These are phyloP conservation scores for Leccinum subtestaceum DNA, from an alignment of 768 basidiomycete species.

Conservation along the genomic window DNA sequence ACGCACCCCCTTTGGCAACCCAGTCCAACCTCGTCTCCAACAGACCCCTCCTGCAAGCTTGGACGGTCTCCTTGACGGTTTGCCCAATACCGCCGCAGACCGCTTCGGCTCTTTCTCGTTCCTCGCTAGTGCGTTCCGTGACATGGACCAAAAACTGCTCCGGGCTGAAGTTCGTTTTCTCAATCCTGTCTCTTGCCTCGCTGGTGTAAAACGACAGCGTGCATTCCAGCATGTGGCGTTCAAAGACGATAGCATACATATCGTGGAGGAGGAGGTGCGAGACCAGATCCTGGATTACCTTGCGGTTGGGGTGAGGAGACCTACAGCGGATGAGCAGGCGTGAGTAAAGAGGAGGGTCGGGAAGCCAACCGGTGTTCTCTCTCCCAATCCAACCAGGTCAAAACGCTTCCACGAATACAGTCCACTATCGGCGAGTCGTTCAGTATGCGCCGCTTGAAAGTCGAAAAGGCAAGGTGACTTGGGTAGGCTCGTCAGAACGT, in stretches of 20 bases:
- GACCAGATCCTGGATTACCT: slow-evolving; percentile 49
- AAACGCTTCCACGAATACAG: slow-evolving; percentile 44
- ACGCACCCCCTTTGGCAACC: slow-evolving; percentile 41
- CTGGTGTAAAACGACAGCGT: slow-evolving; percentile 52
- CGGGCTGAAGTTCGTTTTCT: slow-evolving; percentile 36
- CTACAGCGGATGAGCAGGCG: slow-evolving; percentile 25
- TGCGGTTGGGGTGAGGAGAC: slow-evolving; percentile 38
- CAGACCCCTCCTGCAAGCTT: slow-evolving; percentile 52
- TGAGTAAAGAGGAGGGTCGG: not conserved
- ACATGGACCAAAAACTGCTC: slow-evolving; percentile 53
- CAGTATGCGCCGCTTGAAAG: slow-evolving; percentile 54
- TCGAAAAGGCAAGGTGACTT: slow-evolving; percentile 56
- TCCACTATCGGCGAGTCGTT: slow-evolving; percentile 42
- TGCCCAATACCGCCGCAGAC: slow-evolving; percentile 45
- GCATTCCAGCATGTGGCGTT: slow-evolving; percentile 49
- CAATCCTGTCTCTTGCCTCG: slow-evolving; percentile 44
- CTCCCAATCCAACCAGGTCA: slow-evolving; percentile 54
- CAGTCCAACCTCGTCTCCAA: slow-evolving; percentile 44
- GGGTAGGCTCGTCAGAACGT: not conserved
- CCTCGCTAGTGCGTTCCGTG: slow-evolving; percentile 48
- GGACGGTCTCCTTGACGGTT: slow-evolving; percentile 49
- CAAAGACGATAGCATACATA: slow-evolving; percentile 55
- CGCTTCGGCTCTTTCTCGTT: slow-evolving; percentile 50
- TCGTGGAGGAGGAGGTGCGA: slow-evolving; percentile 54
- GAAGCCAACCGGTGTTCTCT: slow-evolving; percentile 39